phyloP scores from a whole-genome alignment of 192 early-diverging fungal species.

The Diversispora epigaea region DNA sequence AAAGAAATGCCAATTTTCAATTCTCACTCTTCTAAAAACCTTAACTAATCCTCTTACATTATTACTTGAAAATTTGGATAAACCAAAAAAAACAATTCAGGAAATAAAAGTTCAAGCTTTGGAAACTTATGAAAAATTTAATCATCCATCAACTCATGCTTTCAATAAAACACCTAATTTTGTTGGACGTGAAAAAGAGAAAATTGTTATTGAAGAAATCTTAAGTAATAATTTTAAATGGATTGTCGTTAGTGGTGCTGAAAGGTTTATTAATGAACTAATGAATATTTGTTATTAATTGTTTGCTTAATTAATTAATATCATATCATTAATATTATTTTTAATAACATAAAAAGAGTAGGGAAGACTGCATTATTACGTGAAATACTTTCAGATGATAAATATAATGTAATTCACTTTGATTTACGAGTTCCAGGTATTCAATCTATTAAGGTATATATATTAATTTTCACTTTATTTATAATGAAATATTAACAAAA shows the following conservation, averaged over 20 bases:
- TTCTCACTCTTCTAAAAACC: too few species aligned
- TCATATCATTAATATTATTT: background rate
- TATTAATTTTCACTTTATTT: background rate
- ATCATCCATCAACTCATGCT: slow-evolving; percentile 1
- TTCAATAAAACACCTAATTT: background rate
- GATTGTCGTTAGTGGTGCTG: background rate
- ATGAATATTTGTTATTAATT: background rate
- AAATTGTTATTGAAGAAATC: background rate
- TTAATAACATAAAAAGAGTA: background rate
- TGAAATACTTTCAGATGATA: background rate
- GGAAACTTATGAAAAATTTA: slow-evolving; percentile 11
- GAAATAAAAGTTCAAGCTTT: background rate
- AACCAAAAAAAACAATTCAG: background rate
- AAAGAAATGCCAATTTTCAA: too few species aligned
- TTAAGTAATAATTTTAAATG: background rate
- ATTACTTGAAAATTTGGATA: too few species aligned
- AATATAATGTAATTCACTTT: slow-evolving; percentile 10
- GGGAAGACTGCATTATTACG: slow-evolving; percentile 5
- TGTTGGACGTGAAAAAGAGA: slow-evolving; percentile 5
- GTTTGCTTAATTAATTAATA: background rate
- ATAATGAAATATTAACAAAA: background rate
- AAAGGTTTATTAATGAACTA: background rate
- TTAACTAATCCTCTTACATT: too few species aligned
- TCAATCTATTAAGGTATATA: background rate
- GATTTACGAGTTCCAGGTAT: slow-evolving; percentile 7